phyloP scores from a whole-genome alignment of 1,284 basidiomycete genomes.

The Malassezia japonica region DNA sequence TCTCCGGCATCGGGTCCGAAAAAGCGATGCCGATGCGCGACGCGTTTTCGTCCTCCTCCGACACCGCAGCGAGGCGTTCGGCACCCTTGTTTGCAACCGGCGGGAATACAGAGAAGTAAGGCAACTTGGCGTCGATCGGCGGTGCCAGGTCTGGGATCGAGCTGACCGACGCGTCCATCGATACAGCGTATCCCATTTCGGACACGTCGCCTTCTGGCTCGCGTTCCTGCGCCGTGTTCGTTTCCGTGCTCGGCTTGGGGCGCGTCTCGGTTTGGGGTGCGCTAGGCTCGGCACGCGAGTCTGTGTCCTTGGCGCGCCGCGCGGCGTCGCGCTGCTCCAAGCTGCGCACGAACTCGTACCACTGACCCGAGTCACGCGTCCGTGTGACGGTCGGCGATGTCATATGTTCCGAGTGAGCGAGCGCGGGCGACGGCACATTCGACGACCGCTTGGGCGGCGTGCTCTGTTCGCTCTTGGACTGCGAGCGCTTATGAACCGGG shows the following conservation, averaged over 20 bases:
- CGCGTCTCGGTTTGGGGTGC: background rate
- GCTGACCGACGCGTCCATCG: background rate
- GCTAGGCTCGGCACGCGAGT: background rate
- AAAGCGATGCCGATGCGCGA: too few relatives aligned
- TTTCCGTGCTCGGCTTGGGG: background rate
- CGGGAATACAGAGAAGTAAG: conserved; percentile 1
- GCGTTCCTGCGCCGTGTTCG: background rate
- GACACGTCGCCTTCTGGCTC: conserved; percentile 2
- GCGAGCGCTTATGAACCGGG: background rate
- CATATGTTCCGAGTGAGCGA: too few relatives aligned
- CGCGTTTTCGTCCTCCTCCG: conserved; percentile 1
- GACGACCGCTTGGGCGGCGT: background rate
- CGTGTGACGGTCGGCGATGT: background rate
- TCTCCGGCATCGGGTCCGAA: too few relatives aligned
- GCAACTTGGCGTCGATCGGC: background rate
- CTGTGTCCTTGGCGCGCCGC: background rate
- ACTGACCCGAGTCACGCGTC: conserved; percentile 3
- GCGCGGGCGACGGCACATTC: too few relatives aligned
- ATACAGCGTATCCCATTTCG: conserved; percentile 4
- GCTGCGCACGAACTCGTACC: conserved; percentile 7
- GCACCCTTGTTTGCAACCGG: background rate
- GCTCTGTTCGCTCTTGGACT: background rate
- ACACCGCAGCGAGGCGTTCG: background rate
- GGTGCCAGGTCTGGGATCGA: background rate
- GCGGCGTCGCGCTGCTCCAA: conserved; percentile 4